Evolutionary conservation across 768 basidiomycete genomes (phyloP).

Genomic region (Rhodocollybia butyracea): DNA sequence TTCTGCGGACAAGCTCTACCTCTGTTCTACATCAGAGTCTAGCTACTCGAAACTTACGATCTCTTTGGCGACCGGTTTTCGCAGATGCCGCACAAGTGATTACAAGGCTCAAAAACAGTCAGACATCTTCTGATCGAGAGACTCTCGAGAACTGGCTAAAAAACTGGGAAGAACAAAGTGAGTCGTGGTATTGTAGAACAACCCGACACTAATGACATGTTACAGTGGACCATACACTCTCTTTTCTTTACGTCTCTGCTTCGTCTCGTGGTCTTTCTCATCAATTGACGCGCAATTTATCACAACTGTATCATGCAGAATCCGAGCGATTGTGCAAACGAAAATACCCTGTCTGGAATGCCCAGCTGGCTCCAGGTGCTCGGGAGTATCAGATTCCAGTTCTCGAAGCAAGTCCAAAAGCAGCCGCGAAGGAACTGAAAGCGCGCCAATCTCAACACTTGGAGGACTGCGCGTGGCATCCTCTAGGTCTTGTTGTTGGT

Average conservation of each 20-base stretch:
- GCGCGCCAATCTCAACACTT: slow-evolving; percentile 23
- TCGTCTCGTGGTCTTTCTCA: slow-evolving; percentile 62
- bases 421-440: slow-evolving; percentile 15
- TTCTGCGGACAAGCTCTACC: slow-evolving; percentile 52
- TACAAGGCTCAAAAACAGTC: slow-evolving; percentile 32
- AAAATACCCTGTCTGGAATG: slow-evolving; percentile 31
- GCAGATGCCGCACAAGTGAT: slow-evolving; percentile 44
- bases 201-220: not conserved
- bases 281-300: slow-evolving; percentile 53
- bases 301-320: slow-evolving; percentile 32
- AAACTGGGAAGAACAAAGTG: slow-evolving; percentile 57
- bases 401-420: slow-evolving; percentile 3
- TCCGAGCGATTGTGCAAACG: slow-evolving; percentile 25
- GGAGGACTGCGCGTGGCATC: slow-evolving; percentile 38
- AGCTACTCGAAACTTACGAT: slow-evolving; percentile 41
- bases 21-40: slow-evolving; percentile 52
- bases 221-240: slow-evolving; percentile 67
- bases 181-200: slow-evolving; percentile 11
- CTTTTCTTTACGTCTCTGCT: slow-evolving; percentile 58
- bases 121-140: slow-evolving; percentile 23
- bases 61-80: slow-evolving; percentile 54
- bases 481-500: slow-evolving; percentile 49
- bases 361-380: slow-evolving; percentile 24
- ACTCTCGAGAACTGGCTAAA: slow-evolving; percentile 39
- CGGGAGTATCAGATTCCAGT: slow-evolving; percentile 17